phyloP scores from a whole-genome alignment of 768 basidiomycete genomes.

The Kockovaella imperatae region DNA sequence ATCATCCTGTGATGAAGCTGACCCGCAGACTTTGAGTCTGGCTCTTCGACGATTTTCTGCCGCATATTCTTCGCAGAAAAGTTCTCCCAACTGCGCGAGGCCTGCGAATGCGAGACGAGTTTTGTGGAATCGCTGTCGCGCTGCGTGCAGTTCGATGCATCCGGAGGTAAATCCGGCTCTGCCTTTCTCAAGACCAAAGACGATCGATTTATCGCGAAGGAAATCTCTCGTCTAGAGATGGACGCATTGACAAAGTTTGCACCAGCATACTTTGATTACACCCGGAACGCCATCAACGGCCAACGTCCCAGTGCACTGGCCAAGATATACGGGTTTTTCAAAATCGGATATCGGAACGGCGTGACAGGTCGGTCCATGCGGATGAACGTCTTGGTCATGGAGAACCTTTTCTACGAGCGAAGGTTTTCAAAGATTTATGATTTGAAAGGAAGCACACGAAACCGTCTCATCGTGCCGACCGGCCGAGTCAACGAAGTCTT shows the following conservation, averaged over 20 bases:
- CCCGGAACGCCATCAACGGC: conserved; percentile 83
- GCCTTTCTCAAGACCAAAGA: conserved; percentile 95
- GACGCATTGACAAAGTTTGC: conserved; percentile 96
- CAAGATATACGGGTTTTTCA: conserved; percentile 95
- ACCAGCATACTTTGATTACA: conserved; percentile 95
- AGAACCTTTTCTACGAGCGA: conserved; percentile 79
- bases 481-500: conserved; percentile 87
- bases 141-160: conserved; percentile 92
- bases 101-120: conserved; percentile 87
- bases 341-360: conserved; percentile 78
- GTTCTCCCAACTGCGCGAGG: conserved; percentile 84
- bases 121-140: conserved; percentile 88
- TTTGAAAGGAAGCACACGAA: conserved; percentile 89
- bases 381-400: conserved; percentile 97
- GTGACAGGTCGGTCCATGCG: conserved; percentile 74
- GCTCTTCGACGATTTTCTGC: conserved; percentile 81
- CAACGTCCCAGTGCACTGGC: conserved; percentile 92
- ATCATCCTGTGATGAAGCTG: conserved; percentile 7
- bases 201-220: conserved; percentile 97
- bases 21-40: conserved; percentile 73
- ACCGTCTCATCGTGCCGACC: conserved; percentile 84
- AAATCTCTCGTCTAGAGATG: conserved; percentile 79
- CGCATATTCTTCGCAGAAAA: conserved; percentile 93
- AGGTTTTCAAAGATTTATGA: conserved; percentile 94
- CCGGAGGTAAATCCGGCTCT: conserved; percentile 92